Percentiles rank a stretch among this genome's conserved stretches.
Conservation (phyloP, 2,329 filamentous ascomycete species). For the Ascochyta rabiei region DNA sequence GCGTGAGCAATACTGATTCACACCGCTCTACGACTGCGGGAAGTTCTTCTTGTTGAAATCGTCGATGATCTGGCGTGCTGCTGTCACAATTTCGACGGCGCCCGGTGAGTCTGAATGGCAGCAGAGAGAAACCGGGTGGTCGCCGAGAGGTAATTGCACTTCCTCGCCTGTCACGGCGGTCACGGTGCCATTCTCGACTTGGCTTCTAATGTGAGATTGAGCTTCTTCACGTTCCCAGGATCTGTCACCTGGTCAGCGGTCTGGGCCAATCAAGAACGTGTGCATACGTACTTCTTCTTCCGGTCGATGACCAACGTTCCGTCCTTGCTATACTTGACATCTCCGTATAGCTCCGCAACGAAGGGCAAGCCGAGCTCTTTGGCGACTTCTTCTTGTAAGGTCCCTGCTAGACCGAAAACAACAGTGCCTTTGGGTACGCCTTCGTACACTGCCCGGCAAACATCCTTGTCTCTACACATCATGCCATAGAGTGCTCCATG, state of each 20-base stretch:
- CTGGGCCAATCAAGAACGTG: background rate
- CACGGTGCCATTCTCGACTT: slow-evolving; percentile 50
- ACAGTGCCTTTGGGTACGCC: slow-evolving; percentile 58
- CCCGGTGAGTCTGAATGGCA: slow-evolving; percentile 55
- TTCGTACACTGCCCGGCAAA: slow-evolving; percentile 60
- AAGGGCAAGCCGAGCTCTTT: slow-evolving; percentile 60
- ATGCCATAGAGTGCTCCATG: slow-evolving; percentile 66
- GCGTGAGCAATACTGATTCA: background rate
- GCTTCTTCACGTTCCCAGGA: slow-evolving; percentile 52
- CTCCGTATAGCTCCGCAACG: slow-evolving; percentile 61
- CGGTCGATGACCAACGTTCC: slow-evolving; percentile 61
- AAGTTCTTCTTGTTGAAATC: slow-evolving; percentile 44
- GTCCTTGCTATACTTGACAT: slow-evolving; percentile 61
- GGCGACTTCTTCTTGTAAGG: slow-evolving; percentile 60
- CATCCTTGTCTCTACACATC: slow-evolving; percentile 59
- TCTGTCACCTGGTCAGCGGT: slow-evolving; percentile 23
- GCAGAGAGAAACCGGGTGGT: slow-evolving; percentile 52
- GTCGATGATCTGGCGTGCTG: slow-evolving; percentile 51
- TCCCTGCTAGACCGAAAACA: slow-evolving; percentile 62
- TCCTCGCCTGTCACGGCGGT: slow-evolving; percentile 52
- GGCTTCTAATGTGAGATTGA: slow-evolving; percentile 49
- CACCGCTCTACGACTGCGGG: background rate
- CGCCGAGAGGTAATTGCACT: slow-evolving; percentile 49
- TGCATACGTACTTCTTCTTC: slow-evolving; percentile 58
- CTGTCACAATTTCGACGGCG: slow-evolving; percentile 52